Base-by-base conservation (phyloP, 1,284 basidiomycete genomes). In the Cerrena zonata region DNA sequence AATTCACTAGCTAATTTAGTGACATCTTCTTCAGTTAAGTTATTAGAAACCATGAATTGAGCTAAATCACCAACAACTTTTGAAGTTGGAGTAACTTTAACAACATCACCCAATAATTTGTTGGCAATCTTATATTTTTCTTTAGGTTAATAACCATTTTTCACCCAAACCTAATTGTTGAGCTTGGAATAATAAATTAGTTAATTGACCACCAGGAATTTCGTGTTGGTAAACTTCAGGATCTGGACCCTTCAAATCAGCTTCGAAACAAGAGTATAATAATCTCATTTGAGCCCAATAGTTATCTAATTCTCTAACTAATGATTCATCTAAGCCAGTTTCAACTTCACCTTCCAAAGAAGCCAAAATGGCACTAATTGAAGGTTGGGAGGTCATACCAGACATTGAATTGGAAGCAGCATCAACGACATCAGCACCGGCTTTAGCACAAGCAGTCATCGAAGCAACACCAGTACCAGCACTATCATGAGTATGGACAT, bases 1-100 rank as follows among this genome's bases (percentile, higher is more conserved):
- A 99, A 85, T 56, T 84, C 80, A 50, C 89, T 86, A 45, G 94
- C 96, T 48, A 86, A 82, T 26, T 86, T 82, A 54, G 94, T 66
- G 41, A 99, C 93, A 57, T 97, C 89, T 63, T 89, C 74, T 69
- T 91, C 90, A 49, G 83, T 80, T 51, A 98, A 78, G 59, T 86
- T 84, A 77, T 99, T 98, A 57, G 92, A 91, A 36, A 94, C 94
- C 93, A 99, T 94, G 86, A 93, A 97, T 70, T 95, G 92, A 24
- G 96, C 96, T 70, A 99, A 95, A 76, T 99, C 96, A 44, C 96
- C 96, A 50, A 99, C 95, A 47, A 97, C 93, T 77, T 99, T 98
- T 53, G 96, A 99, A 19, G 96, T 97, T 34, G 96, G 96, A 21
- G 96, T 99, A 61, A 99, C 95, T 80, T 81, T 4, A 19, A 49